phyloP scores from a whole-genome alignment of 2,329 filamentous ascomycete genomes.

The Calonectria multiphialidica region DNA sequence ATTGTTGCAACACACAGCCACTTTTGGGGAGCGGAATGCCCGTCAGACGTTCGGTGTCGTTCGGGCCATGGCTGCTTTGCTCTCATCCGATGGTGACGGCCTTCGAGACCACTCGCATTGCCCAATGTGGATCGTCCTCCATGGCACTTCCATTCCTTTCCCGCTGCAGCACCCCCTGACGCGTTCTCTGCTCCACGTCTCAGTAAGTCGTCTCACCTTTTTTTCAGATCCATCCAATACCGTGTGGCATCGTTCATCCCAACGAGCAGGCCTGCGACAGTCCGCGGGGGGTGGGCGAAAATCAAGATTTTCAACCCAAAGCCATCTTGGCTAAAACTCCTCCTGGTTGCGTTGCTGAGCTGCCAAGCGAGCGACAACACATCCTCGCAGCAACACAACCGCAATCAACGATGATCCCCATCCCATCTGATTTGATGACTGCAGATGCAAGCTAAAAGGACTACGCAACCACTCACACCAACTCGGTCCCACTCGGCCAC shows the following conservation, averaged over 20 bases:
- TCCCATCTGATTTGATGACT: constrained; percentile 5
- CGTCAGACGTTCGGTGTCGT: neutral
- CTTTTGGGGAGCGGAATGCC: neutral
- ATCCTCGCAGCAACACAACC: neutral
- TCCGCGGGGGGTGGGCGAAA: neutral
- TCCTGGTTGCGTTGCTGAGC: constrained; percentile 5
- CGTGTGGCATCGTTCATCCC: constrained; percentile 13
- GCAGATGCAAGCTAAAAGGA: constrained; percentile 9
- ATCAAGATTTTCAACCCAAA: constrained; percentile 17
- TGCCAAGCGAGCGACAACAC: constrained; percentile 10
- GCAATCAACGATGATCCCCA: neutral
- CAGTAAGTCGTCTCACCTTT: constrained; percentile 11
- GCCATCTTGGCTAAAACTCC: neutral
- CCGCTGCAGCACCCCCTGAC: constrained; percentile 32
- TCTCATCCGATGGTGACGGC: neutral
- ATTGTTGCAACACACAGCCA: constrained; percentile 1
- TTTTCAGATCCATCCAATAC: constrained; percentile 16
- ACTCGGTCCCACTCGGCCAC: neutral
- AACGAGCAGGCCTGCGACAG: neutral
- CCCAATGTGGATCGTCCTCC: constrained; percentile 32
- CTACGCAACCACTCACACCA: constrained; percentile 4
- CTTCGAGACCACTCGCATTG: constrained; percentile 14
- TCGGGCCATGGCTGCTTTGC: neutral
- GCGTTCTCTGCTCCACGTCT: constrained; percentile 35
- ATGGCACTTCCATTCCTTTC: constrained; percentile 35